Evolutionary conservation across 2,329 filamentous ascomycete genomes (phyloP).

Genomic region (Ustulina deusta): DNA sequence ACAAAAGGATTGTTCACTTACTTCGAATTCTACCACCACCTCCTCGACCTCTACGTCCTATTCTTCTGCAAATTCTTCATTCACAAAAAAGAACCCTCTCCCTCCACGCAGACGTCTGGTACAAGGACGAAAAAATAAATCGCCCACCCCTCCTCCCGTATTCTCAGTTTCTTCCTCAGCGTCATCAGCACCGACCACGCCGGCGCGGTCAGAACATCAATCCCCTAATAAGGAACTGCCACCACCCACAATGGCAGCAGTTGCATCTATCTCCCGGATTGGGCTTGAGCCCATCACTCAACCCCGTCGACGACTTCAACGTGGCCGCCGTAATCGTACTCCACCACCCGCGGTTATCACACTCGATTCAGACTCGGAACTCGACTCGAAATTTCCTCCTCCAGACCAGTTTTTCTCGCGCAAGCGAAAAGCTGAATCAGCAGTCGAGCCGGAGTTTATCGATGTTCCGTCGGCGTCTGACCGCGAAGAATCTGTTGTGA

Average conservation of each 20-base stretch:
- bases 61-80: slow-evolving; percentile 35
- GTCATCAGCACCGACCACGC: slow-evolving; percentile 50
- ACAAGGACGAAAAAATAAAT: slow-evolving; percentile 47
- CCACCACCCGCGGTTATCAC: slow-evolving; percentile 34
- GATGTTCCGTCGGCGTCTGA: slow-evolving; percentile 24
- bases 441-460: slow-evolving; percentile 30
- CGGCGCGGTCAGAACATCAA: slow-evolving; percentile 38
- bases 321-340: slow-evolving; percentile 42
- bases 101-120: slow-evolving; percentile 48
- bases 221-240: slow-evolving; percentile 31
- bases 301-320: slow-evolving; percentile 46
- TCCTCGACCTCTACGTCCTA: slow-evolving; percentile 32
- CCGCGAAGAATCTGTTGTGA: not conserved
- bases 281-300: slow-evolving; percentile 19
- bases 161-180: slow-evolving; percentile 51
- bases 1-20: slow-evolving; percentile 34
- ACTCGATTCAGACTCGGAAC: slow-evolving; percentile 40
- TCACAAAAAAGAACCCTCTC: slow-evolving; percentile 34
- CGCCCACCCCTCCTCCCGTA: slow-evolving; percentile 46
- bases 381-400: slow-evolving; percentile 17
- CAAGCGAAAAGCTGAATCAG: slow-evolving; percentile 46
- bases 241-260: slow-evolving; percentile 14
- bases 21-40: slow-evolving; percentile 28
- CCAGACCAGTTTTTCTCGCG: slow-evolving; percentile 20
- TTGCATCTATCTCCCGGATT: not conserved